These are phyloP conservation scores for Oryza rufipogon DNA, from an alignment of 176 grass and related monocot species.

Conservation along the genomic window DNA sequence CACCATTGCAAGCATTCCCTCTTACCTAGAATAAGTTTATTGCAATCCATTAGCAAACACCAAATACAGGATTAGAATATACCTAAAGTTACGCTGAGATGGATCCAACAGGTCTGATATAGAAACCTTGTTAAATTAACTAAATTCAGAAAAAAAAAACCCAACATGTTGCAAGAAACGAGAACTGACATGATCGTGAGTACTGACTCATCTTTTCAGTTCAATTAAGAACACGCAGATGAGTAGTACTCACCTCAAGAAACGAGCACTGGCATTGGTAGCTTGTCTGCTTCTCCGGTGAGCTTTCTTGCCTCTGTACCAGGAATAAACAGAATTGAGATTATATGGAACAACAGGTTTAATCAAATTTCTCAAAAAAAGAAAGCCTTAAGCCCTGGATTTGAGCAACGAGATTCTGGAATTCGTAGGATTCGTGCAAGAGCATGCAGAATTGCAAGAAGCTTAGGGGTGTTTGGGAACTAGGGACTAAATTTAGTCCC, in stretches of 20 bases:
- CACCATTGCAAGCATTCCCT: conserved; percentile 66
- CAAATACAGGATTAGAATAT: conserved; percentile 25
- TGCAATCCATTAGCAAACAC: background rate
- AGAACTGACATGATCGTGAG: too few species aligned
- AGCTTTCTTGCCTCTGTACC: conserved; percentile 59
- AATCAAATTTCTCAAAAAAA: background rate
- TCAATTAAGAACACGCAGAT: conserved; percentile 24
- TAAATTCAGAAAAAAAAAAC: conserved; percentile 24
- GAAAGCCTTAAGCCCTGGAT: conserved; percentile 70
- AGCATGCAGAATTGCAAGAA: too few species aligned
- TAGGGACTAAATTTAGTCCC: too few species aligned
- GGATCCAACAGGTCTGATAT: conserved; percentile 67
- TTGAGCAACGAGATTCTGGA: conserved; percentile 72
- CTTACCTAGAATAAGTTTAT: conserved; percentile 62
- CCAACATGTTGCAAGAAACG: too few species aligned
- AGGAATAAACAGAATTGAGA: conserved; percentile 13
- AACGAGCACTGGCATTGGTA: conserved; percentile 89
- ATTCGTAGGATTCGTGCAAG: background rate
- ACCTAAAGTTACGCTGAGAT: conserved; percentile 93
- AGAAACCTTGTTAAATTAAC: background rate
- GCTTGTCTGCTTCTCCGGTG: conserved; percentile 70
- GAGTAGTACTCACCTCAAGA: conserved; percentile 64
- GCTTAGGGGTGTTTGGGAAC: too few species aligned
- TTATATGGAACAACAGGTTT: background rate
- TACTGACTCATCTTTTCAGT: background rate